Evolutionary conservation across 768 basidiomycete genomes (phyloP), one percentile per base, ranked within the genome.

Genomic region (Xanthoconium purpureum): DNA sequence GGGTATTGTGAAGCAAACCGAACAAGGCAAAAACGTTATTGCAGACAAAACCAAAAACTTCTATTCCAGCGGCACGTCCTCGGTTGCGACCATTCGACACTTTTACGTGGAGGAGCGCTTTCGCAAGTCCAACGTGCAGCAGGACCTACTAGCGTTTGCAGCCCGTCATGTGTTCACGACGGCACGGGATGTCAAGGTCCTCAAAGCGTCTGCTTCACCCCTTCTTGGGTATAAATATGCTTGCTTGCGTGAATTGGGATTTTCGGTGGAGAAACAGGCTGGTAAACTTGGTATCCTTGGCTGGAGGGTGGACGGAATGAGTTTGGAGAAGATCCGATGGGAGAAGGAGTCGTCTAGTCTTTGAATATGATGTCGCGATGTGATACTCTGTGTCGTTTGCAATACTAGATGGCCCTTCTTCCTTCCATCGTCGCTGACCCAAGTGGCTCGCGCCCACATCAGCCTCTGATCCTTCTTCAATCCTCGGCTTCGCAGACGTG

Each of bases 51-150:
- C 55, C 52, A 61, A 54, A 33, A 40, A 58, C 28, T 50, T 64
- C 28, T 66, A 58, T 28, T 49, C 68, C 50, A 71, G 63, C 24
- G 73, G 76, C 37, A 73, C 77, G 33, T 75, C 83, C n/a, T 65
- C 70, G 40, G 75, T 77, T n/a, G 90, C 85, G 12, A 72, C 77
- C 17, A 84, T 92, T 61, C 84, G 88, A 32, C 90, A 92, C 67
- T 85, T 91, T 70, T 85, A 82, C 62, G 80, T 88, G 28, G 85
- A 89, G 39, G 85, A 85, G 60, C 74, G 73, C 15, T 91, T 82
- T 63, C 81, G 87, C 48, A 61, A 62, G 9, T 71, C 80, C 24
- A 75, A 75, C 13, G 75, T 88, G 42, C 87, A 91, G 65, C 72
- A 81, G 17, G 89, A 91, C 65, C 67, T 92, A 30, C 73, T 92